A percentile compares a stretch with the other conserved stretches of the same genome.
Evolutionary conservation across 345 rosid species (phyloP).

Genomic region (Citropsis articulata): DNA sequence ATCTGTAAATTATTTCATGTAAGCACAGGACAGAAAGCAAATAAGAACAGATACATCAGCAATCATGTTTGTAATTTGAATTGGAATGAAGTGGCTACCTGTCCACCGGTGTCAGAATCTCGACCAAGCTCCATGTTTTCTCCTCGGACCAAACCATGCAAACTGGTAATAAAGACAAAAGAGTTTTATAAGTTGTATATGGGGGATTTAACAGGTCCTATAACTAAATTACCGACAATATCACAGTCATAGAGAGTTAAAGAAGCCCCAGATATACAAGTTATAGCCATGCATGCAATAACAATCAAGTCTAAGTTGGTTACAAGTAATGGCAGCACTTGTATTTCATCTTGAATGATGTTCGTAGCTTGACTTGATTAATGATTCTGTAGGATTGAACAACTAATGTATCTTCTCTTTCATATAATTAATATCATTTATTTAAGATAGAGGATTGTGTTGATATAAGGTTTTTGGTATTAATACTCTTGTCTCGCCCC

Average conservation of each 20-base stretch:
- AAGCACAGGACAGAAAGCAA: not conserved
- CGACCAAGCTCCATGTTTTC: conserved; percentile 99
- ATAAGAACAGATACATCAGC: not conserved
- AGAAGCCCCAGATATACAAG: not conserved
- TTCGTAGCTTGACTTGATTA: not conserved
- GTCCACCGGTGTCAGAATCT: conserved; percentile 98
- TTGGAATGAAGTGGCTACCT: conserved; percentile 41
- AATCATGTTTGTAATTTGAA: not conserved
- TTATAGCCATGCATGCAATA: not conserved
- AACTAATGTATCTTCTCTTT: not conserved
- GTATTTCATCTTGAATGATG: not conserved
- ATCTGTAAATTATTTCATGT: conserved; percentile 42
- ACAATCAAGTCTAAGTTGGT: not conserved
- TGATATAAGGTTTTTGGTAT: not conserved
- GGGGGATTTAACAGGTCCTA: not conserved
- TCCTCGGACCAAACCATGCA: conserved; percentile 94
- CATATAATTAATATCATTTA: not conserved
- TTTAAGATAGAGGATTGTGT: not conserved
- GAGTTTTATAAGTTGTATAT: not conserved
- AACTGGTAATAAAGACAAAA: conserved; percentile 37
- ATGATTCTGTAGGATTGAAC: not conserved
- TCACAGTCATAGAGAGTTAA: not conserved
- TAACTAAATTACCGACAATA: not conserved
- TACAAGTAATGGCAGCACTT: not conserved
- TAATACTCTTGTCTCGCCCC: not conserved